These are phyloP conservation scores for Aspergillus ellipticus DNA, from an alignment of 495 filamentous ascomycete genomes.

Conservation along the genomic window DNA sequence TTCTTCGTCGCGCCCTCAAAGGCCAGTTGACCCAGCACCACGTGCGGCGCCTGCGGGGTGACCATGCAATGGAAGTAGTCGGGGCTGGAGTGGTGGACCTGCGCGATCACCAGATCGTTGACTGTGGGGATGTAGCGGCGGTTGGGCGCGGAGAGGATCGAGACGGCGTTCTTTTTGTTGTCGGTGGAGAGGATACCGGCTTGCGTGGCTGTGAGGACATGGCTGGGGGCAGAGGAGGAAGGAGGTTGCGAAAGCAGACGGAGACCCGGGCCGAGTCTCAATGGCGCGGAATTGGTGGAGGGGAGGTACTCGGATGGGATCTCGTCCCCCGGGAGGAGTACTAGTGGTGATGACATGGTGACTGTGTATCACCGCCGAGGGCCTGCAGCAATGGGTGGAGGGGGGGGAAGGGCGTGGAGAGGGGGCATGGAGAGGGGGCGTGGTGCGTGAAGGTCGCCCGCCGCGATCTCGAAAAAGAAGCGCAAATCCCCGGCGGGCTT, in stretches of 20 bases:
- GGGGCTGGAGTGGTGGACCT: conserved; percentile 65
- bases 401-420: background rate
- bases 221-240: conserved; percentile 16
- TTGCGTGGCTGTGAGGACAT: conserved; percentile 64
- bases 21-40: conserved; percentile 76
- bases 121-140: conserved; percentile 70
- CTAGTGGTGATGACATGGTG: conserved; percentile 45
- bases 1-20: conserved; percentile 93
- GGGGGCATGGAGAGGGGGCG: background rate
- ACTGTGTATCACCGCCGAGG: background rate
- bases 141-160: conserved; percentile 35
- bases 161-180: conserved; percentile 60
- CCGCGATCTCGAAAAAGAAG: background rate
- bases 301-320: conserved; percentile 58
- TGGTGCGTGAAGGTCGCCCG: background rate
- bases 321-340: conserved; percentile 75
- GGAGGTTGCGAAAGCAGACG: conserved; percentile 37
- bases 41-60: conserved; percentile 66
- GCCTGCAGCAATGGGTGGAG: background rate
- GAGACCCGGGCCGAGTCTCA: conserved; percentile 84
- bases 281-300: conserved; percentile 57
- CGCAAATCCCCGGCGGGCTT: conserved; percentile 11
- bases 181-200: conserved; percentile 78
- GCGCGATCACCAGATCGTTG: conserved; percentile 82
- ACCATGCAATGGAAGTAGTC: conserved; percentile 76